Evolutionary conservation across 805 yeast species (phyloP).

Genomic region (Saccharomycopsis sp.): DNA sequence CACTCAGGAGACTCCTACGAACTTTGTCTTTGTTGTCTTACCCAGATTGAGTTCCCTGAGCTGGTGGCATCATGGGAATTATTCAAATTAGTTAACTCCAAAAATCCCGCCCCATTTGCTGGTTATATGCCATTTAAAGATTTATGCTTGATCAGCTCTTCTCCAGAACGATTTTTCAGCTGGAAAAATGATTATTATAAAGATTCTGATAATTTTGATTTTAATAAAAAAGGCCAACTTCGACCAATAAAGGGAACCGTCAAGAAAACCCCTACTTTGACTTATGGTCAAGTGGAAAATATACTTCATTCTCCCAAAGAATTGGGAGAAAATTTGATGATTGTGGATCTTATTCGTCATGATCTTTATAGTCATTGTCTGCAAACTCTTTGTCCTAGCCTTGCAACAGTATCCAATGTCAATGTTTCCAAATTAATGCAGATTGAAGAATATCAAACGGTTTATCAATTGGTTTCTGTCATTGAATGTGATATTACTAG

Average conservation of each 20-base stretch:
- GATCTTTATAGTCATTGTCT: constrained; percentile 50
- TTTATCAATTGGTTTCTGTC: constrained; percentile 85
- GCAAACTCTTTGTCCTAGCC: neutral
- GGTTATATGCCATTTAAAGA: constrained; percentile 65
- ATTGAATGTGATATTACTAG: constrained; percentile 49
- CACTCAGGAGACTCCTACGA: constrained; percentile 59
- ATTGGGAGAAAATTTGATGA: constrained; percentile 93
- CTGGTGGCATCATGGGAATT: constrained; percentile 59
- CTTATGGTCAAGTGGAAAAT: constrained; percentile 45
- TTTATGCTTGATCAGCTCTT: constrained; percentile 60
- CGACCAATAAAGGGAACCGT: constrained; percentile 98
- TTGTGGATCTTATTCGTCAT: constrained; percentile 90
- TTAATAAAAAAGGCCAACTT: constrained; percentile 44
- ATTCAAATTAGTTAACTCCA: constrained; percentile 56
- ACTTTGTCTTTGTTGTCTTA: constrained; percentile 75
- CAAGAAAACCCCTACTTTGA: constrained; percentile 45
- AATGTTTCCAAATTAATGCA: constrained; percentile 71
- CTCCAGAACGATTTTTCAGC: constrained; percentile 86
- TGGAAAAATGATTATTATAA: constrained; percentile 41
- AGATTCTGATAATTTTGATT: neutral
- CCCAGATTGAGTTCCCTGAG: constrained; percentile 43
- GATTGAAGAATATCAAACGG: constrained; percentile 87
- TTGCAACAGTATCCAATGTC: constrained; percentile 45
- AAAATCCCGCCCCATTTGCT: constrained; percentile 91
- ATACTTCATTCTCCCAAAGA: constrained; percentile 81